A percentile compares a stretch with the other conserved stretches of the same genome.
phyloP scores from a whole-genome alignment of 768 basidiomycete species.

The Leucocoprinus sp. region DNA sequence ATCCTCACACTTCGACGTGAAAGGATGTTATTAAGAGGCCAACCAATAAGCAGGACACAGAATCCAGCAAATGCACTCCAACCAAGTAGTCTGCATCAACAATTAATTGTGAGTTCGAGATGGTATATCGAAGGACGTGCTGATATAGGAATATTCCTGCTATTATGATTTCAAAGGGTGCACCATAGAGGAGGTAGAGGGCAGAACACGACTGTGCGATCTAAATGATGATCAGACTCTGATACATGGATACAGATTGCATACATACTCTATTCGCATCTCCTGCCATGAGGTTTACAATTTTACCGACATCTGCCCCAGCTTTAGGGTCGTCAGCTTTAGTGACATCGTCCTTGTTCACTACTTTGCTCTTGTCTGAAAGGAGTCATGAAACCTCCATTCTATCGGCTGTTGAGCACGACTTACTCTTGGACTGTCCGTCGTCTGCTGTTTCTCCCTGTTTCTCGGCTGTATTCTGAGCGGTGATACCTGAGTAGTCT shows the following conservation, averaged over 20 bases:
- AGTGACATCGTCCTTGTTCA: slow-evolving; percentile 30
- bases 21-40: slow-evolving; percentile 66
- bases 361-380: slow-evolving; percentile 26
- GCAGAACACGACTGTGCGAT: slow-evolving; percentile 47
- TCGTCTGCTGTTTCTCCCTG: slow-evolving; percentile 21
- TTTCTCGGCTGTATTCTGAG: slow-evolving; percentile 33
- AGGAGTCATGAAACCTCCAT: not conserved
- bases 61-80: slow-evolving; percentile 72
- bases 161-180: slow-evolving; percentile 72
- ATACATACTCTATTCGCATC: slow-evolving; percentile 51
- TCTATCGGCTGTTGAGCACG: not conserved
- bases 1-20: slow-evolving; percentile 52
- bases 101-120: not conserved
- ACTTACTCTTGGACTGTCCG: slow-evolving; percentile 16
- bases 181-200: slow-evolving; percentile 62
- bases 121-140: slow-evolving; percentile 28
- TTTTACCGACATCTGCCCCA: slow-evolving; percentile 83
- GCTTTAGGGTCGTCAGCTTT: slow-evolving; percentile 52
- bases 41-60: slow-evolving; percentile 52
- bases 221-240: slow-evolving; percentile 15
- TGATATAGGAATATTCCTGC: slow-evolving; percentile 71
- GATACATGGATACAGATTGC: not conserved
- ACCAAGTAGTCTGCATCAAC: slow-evolving; percentile 43
- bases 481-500: slow-evolving; percentile 73
- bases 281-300: slow-evolving; percentile 83